phyloP scores from a whole-genome alignment of 1,284 basidiomycete species.

The Polyporus tsugae region DNA sequence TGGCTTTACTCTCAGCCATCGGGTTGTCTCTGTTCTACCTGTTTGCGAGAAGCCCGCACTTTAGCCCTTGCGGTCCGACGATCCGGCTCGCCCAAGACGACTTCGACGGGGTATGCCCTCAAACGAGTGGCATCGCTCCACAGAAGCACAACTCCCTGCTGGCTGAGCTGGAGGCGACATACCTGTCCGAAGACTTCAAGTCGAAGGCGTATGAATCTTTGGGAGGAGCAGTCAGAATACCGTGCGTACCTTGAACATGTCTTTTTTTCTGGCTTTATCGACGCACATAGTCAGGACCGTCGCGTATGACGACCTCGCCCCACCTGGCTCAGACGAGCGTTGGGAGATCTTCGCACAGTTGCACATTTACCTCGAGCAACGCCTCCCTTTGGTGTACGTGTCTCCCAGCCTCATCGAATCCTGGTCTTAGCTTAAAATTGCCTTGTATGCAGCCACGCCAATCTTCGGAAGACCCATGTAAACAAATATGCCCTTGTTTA shows the following conservation, averaged over 20 bases:
- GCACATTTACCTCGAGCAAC: constrained; percentile 49
- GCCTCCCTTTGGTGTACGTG: constrained; percentile 52
- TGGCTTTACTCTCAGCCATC: constrained; percentile 4
- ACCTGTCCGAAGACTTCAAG: constrained; percentile 46
- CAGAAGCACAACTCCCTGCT: constrained; percentile 41
- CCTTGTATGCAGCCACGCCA: constrained; percentile 51
- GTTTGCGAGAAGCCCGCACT: constrained; percentile 13
- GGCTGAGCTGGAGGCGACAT: constrained; percentile 45
- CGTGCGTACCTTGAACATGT: constrained; percentile 42
- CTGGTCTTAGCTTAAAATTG: background rate
- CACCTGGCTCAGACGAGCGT: constrained; percentile 50
- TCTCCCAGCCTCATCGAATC: background rate
- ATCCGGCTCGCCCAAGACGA: background rate
- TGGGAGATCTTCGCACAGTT: constrained; percentile 53
- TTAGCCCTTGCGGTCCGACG: constrained; percentile 13
- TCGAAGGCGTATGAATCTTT: constrained; percentile 50
- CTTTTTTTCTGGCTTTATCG: background rate
- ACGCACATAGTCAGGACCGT: constrained; percentile 33
- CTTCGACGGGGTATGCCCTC: constrained; percentile 35
- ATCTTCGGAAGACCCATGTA: constrained; percentile 60
- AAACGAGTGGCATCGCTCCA: constrained; percentile 40
- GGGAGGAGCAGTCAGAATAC: constrained; percentile 53
- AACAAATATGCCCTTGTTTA: constrained; percentile 73
- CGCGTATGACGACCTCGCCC: constrained; percentile 40
- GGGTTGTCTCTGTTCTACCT: constrained; percentile 21